Base-by-base conservation (phyloP, 345 rosid genomes). In the Ceriops tagal region DNA sequence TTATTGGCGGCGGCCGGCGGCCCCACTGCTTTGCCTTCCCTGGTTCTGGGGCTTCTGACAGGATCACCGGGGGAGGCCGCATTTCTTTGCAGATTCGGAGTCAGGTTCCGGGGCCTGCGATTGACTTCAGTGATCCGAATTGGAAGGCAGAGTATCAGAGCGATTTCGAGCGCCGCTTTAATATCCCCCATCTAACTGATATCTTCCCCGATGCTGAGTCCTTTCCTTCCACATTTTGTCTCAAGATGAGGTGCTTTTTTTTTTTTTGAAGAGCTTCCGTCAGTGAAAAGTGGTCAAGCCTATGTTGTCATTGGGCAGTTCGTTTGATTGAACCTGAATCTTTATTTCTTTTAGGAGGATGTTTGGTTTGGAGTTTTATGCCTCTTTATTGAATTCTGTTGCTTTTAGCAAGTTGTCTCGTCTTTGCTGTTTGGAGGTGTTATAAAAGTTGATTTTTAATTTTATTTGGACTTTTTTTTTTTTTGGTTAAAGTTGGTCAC, bases 201-300 rank as follows among this genome's bases (percentile, higher is more conserved):
- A 53, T 81, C 4, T 89, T 92, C 68, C 84, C 89, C 9, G 92
- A 90, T 56, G 87, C 84, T 1, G 69, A 71, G 4, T 70, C 97
- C 2, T 85, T 90, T 63, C 96, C 84, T 64, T 95, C 98, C 0
- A 92, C 99, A 11, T 90, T 95, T 65, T 95, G 97, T 71, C 96
- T 89, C 57, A 81, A 72, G 77, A 92, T 92, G 96, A 89, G 98
- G 98, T 91, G 8, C 6, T 8, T 21, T 28, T 30, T n/a, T 20
- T 28, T 34, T 20, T 43, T 53, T 39, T 39, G 46, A 39, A 39
- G 13, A 11, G 46, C 13, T 39, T 39, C 11, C 15, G 46, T 39
- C 46, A 39, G 46, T 39, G 46, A 4, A 11, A 39, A 39, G 46
- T 39, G 46, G 46, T 9, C 13, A 2, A 9, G 15, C 11, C 46